Conservation (phyloP, 306 rosid species). For the Argentina anserina region DNA sequence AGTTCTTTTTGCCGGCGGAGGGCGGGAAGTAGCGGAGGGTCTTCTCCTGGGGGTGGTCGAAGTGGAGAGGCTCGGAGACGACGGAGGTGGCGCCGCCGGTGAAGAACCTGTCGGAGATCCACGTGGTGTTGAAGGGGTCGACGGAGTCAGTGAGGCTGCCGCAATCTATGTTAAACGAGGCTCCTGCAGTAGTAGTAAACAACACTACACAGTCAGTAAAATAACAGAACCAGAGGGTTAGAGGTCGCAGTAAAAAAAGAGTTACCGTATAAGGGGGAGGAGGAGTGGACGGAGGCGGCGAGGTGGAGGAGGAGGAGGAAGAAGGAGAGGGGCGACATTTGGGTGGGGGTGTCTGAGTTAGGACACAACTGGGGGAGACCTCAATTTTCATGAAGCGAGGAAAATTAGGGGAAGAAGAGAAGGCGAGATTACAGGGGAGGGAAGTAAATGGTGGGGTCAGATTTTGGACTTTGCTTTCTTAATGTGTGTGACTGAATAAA, state of each 20-base stretch:
- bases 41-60: conserved; percentile 64
- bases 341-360: background rate
- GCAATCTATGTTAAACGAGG: conserved; percentile 71
- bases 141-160: conserved; percentile 57
- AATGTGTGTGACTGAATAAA: no score
- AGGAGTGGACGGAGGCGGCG: conserved; percentile 13
- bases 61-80: conserved; percentile 84
- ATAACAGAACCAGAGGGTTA: background rate
- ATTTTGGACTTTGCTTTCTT: background rate
- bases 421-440: conserved; percentile 46
- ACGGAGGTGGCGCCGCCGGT: conserved; percentile 58
- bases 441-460: background rate
- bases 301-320: background rate
- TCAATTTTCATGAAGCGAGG: background rate
- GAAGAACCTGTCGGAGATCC: conserved; percentile 85
- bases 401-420: background rate
- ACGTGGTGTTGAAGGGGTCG: conserved; percentile 60
- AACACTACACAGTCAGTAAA: conserved; percentile 14
- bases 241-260: background rate
- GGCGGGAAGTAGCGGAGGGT: conserved; percentile 81
- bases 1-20: conserved; percentile 84
- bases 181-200: conserved; percentile 35
- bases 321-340: background rate
- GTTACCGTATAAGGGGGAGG: conserved; percentile 45
- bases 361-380: conserved; percentile 1